Evolutionary conservation across 2,329 filamentous ascomycete genomes (phyloP).

Genomic region (Pseudocercospora cruenta): DNA sequence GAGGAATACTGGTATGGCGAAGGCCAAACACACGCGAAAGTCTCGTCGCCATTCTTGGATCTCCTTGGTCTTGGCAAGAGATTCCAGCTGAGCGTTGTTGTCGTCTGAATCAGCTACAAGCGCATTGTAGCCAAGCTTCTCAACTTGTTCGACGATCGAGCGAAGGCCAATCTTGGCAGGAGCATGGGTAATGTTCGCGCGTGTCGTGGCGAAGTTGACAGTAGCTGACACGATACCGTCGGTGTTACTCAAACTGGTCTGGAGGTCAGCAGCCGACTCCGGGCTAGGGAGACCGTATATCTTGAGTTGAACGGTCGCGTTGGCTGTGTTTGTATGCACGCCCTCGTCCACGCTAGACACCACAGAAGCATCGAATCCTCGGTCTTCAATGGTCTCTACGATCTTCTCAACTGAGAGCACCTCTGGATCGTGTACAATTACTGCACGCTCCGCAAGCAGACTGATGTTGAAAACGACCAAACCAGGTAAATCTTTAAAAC

Average conservation of each 20-base stretch:
- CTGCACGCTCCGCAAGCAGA: slow-evolving; percentile 85
- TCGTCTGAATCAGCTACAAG: slow-evolving; percentile 89
- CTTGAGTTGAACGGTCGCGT: slow-evolving; percentile 74
- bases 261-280: slow-evolving; percentile 71
- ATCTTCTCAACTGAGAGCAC: slow-evolving; percentile 75
- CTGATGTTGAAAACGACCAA: slow-evolving; percentile 92
- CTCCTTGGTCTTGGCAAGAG: slow-evolving; percentile 92
- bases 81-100: slow-evolving; percentile 95
- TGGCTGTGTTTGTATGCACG: slow-evolving; percentile 56
- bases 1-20: slow-evolving; percentile 87
- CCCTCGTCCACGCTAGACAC: slow-evolving; percentile 71
- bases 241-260: slow-evolving; percentile 66
- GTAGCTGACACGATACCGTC: slow-evolving; percentile 75
- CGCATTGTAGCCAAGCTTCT: slow-evolving; percentile 83
- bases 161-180: slow-evolving; percentile 76
- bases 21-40: slow-evolving; percentile 75
- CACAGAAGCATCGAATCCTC: slow-evolving; percentile 85
- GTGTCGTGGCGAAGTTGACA: slow-evolving; percentile 72
- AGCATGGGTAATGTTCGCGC: slow-evolving; percentile 74
- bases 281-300: slow-evolving; percentile 78
- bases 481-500: slow-evolving; percentile 76
- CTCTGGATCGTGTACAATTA: slow-evolving; percentile 78
- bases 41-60: slow-evolving; percentile 89
- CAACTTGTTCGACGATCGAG: slow-evolving; percentile 78
- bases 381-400: slow-evolving; percentile 80